phyloP scores from a whole-genome alignment of 1,284 basidiomycete genomes.

The Irpex lacteus region DNA sequence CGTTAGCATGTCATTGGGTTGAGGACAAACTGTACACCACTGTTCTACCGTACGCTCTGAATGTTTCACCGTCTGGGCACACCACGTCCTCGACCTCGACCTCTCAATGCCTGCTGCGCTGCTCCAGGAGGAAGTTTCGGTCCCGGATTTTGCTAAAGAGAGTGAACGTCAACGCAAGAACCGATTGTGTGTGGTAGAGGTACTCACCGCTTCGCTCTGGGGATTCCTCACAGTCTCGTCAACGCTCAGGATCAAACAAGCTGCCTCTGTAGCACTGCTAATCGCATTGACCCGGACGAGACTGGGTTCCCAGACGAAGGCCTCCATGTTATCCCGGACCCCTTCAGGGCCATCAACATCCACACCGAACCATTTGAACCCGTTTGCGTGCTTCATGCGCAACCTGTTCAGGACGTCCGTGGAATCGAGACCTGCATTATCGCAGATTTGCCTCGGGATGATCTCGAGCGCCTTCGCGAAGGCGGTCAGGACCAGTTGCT shows the following conservation, averaged over 20 bases:
- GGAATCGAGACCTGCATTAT: conserved; percentile 97
- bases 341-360: conserved; percentile 90
- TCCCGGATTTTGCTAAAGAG: conserved; percentile 59
- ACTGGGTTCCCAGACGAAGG: conserved; percentile 98
- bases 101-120: conserved; percentile 79
- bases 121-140: conserved; percentile 83
- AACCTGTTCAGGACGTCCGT: conserved; percentile 98
- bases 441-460: conserved; percentile 97
- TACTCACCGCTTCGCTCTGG: conserved; percentile 81
- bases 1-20: conserved; percentile 17
- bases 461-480: conserved; percentile 97
- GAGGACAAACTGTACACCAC: conserved; percentile 16
- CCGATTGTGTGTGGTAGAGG: background rate
- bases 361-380: conserved; percentile 89
- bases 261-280: conserved; percentile 93
- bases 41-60: conserved; percentile 12
- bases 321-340: conserved; percentile 94
- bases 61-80: conserved; percentile 58
- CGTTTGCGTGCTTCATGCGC: conserved; percentile 93
- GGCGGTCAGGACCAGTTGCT: conserved; percentile 92
- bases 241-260: conserved; percentile 91
- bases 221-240: conserved; percentile 95
- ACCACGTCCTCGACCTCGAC: conserved; percentile 65
- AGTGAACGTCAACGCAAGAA: conserved; percentile 8
- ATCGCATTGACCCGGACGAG: conserved; percentile 96